Percentiles rank a stretch among this genome's conserved stretches.
Conservation (phyloP, 495 filamentous ascomycete genomes). For the Xylaria castorea region DNA sequence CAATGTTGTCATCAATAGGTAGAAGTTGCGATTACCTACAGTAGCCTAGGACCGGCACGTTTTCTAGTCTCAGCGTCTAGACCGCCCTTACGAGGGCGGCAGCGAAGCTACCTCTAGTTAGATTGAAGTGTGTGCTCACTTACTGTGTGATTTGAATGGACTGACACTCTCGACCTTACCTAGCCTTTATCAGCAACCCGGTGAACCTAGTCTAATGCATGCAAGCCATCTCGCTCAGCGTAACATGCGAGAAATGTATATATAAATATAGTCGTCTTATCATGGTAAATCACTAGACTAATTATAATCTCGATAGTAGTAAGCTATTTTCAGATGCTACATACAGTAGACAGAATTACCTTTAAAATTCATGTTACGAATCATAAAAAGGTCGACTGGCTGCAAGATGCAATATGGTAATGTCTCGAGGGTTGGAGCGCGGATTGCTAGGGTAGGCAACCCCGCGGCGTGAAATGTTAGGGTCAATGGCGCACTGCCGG, state of each 20-base stretch:
- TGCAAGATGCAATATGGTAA: not conserved
- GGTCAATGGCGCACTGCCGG: not conserved
- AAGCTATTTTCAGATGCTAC: not conserved
- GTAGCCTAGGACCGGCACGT: not conserved
- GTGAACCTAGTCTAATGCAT: not conserved
- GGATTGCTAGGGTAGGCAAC: not conserved
- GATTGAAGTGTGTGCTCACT: not conserved
- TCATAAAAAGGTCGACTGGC: not conserved
- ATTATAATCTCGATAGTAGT: not conserved
- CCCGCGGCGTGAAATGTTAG: slow-evolving; percentile 3
- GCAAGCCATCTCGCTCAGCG: slow-evolving; percentile 2
- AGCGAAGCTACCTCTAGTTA: not conserved
- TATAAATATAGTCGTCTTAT: not conserved
- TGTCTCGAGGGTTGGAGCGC: not conserved
- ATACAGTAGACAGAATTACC: not conserved
- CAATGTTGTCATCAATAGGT: slow-evolving; percentile 2
- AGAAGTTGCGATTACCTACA: not conserved
- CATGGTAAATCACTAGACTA: no score
- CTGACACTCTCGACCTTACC: not conserved
- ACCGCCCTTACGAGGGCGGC: not conserved
- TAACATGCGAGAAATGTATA: not conserved
- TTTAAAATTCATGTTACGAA: not conserved
- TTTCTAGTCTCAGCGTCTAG: not conserved
- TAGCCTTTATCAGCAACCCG: not conserved
- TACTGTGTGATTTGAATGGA: not conserved